Evolutionary conservation across 176 grass and related monocot genomes (phyloP).

Genomic region (Triticum monococcum): DNA sequence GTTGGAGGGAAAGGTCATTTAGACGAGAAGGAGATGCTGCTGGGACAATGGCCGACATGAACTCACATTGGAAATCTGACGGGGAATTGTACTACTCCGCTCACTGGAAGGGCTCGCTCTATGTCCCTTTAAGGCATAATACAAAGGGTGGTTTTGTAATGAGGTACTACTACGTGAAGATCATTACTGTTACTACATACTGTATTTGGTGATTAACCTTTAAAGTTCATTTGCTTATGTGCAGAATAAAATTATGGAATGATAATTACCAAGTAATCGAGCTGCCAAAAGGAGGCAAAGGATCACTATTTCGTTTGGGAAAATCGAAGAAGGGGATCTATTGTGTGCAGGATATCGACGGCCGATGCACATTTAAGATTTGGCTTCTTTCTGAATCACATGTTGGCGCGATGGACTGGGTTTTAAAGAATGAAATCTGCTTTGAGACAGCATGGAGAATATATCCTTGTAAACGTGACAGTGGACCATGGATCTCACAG

Average conservation of each 20-base stretch:
- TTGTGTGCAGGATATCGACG: not conserved
- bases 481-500: too few relatives aligned
- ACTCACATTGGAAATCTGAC: too few relatives aligned
- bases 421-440: not conserved
- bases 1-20: too few relatives aligned
- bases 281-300: not conserved
- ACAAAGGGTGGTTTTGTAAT: too few relatives aligned
- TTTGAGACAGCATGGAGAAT: not conserved
- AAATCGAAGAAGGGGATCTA: conserved; percentile 1
- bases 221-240: not conserved
- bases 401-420: not conserved
- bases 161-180: not conserved
- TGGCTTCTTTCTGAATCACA: not conserved
- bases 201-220: not conserved
- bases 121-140: too few relatives aligned
- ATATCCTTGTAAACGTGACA: not conserved
- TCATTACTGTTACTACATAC: not conserved
- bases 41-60: too few relatives aligned
- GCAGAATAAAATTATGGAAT: not conserved
- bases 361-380: not conserved
- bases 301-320: not conserved
- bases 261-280: not conserved
- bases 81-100: too few relatives aligned
- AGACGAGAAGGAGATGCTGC: too few relatives aligned
- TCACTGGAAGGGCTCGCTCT: too few relatives aligned